A percentile compares a stretch with the other conserved stretches of the same genome.
These are phyloP conservation scores for Periconia sp. DNA, from an alignment of 2,329 filamentous ascomycete species.

Conservation along the genomic window DNA sequence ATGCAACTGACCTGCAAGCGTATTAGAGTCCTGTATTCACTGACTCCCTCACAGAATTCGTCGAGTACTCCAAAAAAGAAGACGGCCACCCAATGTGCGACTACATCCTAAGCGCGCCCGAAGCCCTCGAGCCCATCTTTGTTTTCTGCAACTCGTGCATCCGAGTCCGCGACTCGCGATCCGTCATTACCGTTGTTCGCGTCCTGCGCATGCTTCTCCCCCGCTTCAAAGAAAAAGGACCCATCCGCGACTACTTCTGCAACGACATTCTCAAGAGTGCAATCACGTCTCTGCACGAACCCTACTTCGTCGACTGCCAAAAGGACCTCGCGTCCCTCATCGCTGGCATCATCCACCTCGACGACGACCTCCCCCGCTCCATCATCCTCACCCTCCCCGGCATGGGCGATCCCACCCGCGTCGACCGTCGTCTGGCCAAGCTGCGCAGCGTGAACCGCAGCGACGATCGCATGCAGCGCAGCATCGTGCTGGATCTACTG, in stretches of 20 bases:
- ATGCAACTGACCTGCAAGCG: neutral
- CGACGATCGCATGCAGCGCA: constrained; percentile 73
- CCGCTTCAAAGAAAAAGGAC: constrained; percentile 63
- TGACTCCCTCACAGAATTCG: constrained; percentile 24
- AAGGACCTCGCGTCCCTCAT: constrained; percentile 89
- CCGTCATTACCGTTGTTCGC: constrained; percentile 80
- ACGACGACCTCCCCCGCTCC: constrained; percentile 70
- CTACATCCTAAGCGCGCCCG: constrained; percentile 77
- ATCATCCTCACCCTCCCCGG: constrained; percentile 81
- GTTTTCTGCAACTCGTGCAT: constrained; percentile 91
- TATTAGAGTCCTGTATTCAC: neutral
- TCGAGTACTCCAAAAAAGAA: constrained; percentile 38
- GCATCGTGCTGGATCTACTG: constrained; percentile 79
- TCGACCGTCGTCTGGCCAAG: constrained; percentile 57
- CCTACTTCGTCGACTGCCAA: constrained; percentile 95
- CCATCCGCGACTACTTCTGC: constrained; percentile 85
- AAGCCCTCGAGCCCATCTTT: constrained; percentile 83
- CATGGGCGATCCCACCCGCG: constrained; percentile 64
- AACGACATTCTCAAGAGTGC: constrained; percentile 86
- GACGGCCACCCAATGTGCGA: constrained; percentile 69
- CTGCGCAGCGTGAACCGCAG: constrained; percentile 50
- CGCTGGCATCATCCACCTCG: constrained; percentile 78
- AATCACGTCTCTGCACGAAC: constrained; percentile 87
- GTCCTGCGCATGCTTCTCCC: constrained; percentile 85
- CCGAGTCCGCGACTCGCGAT: constrained; percentile 84